phyloP scores from a whole-genome alignment of 2,329 filamentous ascomycete species.

The Phialophora chinensis region DNA sequence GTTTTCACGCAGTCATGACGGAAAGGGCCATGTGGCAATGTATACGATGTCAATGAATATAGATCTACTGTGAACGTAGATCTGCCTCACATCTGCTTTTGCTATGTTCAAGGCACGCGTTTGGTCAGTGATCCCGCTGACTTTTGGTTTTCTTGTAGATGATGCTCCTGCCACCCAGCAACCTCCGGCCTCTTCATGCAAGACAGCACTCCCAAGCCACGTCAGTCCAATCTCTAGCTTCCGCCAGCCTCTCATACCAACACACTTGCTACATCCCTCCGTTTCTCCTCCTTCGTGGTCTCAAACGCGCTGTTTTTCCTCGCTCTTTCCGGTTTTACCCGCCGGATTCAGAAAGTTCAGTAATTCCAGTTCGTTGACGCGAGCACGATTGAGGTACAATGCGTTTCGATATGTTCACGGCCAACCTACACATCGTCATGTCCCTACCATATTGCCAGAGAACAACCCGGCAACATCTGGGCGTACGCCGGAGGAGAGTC shows the following conservation, averaged over 20 bases:
- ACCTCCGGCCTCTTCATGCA: conserved; percentile 20
- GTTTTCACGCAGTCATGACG: conserved; percentile 28
- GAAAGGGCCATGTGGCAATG: conserved; percentile 17
- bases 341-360: conserved; percentile 9
- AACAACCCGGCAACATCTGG: conserved; percentile 20
- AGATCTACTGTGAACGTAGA: conserved; percentile 31
- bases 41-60: conserved; percentile 30
- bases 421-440: conserved; percentile 14
- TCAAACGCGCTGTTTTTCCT: conserved; percentile 18
- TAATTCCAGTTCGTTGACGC: conserved; percentile 3
- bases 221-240: background rate
- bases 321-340: background rate
- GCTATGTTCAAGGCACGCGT: background rate
- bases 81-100: conserved; percentile 13
- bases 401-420: conserved; percentile 21
- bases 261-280: conserved; percentile 14
- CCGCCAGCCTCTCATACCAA: conserved; percentile 5
- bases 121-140: conserved; percentile 31
- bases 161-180: conserved; percentile 12
- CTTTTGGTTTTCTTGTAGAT: conserved; percentile 33
- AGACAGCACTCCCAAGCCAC: background rate
- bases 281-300: conserved; percentile 2
- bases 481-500: conserved; percentile 8
- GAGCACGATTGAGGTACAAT: conserved; percentile 13
- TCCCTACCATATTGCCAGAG: conserved; percentile 15